A percentile compares a stretch with the other conserved stretches of the same genome.
These are phyloP conservation scores for Closterium sp. DNA, from an alignment of 139 green algal genomes.

Conservation along the genomic window DNA sequence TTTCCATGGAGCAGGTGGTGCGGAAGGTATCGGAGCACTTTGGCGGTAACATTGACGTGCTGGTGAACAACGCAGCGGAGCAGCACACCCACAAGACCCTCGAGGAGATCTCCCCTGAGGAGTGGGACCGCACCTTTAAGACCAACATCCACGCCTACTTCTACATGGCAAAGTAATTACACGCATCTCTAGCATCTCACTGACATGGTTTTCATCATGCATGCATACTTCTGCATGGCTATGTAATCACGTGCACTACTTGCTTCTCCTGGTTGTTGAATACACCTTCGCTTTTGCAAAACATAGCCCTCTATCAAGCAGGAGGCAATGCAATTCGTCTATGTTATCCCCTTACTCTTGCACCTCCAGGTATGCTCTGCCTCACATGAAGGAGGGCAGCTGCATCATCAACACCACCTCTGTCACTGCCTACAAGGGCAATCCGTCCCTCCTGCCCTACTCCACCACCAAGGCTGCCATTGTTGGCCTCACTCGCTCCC, in stretches of 20 bases:
- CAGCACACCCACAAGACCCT: constrained; percentile 27
- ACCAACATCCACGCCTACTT: constrained; percentile 74
- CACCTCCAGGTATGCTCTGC: constrained; percentile 40
- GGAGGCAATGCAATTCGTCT: too few relatives aligned
- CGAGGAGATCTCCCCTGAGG: constrained; percentile 42
- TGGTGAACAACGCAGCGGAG: constrained; percentile 13
- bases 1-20: background rate
- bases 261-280: too few relatives aligned
- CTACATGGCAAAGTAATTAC: constrained; percentile 55
- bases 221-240: too few relatives aligned
- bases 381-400: constrained; percentile 62
- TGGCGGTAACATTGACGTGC: background rate
- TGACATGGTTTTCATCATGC: too few relatives aligned
- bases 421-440: constrained; percentile 68
- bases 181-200: too few relatives aligned
- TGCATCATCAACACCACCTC: constrained; percentile 72
- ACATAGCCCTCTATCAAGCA: too few relatives aligned
- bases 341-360: too few relatives aligned
- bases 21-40: background rate
- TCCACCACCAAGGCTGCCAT: constrained; percentile 70
- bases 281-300: too few relatives aligned
- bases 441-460: constrained; percentile 43
- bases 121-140: constrained; percentile 51
- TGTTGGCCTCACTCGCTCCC: constrained; percentile 60
- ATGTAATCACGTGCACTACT: too few relatives aligned